Conservation (phyloP, 805 yeast genomes). For the Kodamaea lidongshanica region DNA sequence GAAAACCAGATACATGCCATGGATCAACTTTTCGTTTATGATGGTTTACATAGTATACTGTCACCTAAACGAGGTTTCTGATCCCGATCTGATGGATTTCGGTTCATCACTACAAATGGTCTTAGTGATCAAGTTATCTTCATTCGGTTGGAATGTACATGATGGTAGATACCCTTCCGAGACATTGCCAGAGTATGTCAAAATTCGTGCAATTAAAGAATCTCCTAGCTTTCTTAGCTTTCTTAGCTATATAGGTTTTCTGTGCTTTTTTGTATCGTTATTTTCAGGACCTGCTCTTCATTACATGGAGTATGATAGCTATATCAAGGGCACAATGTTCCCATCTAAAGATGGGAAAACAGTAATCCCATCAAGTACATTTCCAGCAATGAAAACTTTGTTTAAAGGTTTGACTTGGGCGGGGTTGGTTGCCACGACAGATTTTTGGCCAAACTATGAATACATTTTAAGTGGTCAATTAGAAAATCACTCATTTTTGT, state of each 20-base stretch:
- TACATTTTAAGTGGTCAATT: constrained; percentile 44
- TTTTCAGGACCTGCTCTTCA: constrained; percentile 96
- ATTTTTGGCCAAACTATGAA: too few relatives aligned
- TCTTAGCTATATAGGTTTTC: constrained; percentile 78
- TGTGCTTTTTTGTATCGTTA: constrained; percentile 84
- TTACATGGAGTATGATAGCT: constrained; percentile 75
- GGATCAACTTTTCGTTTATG: constrained; percentile 70
- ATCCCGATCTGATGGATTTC: constrained; percentile 64
- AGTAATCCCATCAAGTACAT: constrained; percentile 77
- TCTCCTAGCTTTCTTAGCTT: constrained; percentile 66
- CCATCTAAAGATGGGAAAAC: constrained; percentile 61
- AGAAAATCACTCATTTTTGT: constrained; percentile 38
- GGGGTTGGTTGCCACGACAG: constrained; percentile 42
- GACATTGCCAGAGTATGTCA: constrained; percentile 45
- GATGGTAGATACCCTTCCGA: constrained; percentile 61
- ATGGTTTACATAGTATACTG: constrained; percentile 71
- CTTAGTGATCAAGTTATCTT: constrained; percentile 82
- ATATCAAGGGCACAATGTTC: constrained; percentile 76
- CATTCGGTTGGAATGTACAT: constrained; percentile 88
- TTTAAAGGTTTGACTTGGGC: constrained; percentile 74
- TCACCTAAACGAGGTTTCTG: constrained; percentile 53
- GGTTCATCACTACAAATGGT: constrained; percentile 99
- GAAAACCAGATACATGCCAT: constrained; percentile 74
- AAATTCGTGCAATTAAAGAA: constrained; percentile 50
- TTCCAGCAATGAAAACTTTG: constrained; percentile 59